Evolutionary conservation across 2,329 filamentous ascomycete species (phyloP).

Genomic region (Fusarium sp.): DNA sequence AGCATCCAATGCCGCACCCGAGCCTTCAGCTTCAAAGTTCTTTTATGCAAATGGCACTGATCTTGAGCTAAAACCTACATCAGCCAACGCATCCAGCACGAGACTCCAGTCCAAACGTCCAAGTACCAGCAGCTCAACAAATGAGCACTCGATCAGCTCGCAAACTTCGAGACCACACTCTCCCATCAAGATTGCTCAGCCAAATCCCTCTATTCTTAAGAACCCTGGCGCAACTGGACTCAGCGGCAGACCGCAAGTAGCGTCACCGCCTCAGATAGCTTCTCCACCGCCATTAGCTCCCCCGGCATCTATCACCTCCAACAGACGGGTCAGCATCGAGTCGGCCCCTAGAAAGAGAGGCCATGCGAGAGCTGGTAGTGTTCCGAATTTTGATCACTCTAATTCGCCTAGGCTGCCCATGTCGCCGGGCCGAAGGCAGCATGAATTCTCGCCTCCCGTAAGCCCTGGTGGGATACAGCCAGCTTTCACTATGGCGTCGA

Average conservation of each 20-base stretch:
- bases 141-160: constrained; percentile 32
- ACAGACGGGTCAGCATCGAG: constrained; percentile 58
- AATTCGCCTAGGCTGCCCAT: constrained; percentile 51
- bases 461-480: constrained; percentile 48
- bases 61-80: constrained; percentile 59
- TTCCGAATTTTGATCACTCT: constrained; percentile 52
- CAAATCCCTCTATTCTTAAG: constrained; percentile 38
- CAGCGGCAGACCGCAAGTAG: constrained; percentile 46
- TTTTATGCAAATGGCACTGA: constrained; percentile 76
- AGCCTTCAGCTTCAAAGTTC: constrained; percentile 69
- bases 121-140: constrained; percentile 47
- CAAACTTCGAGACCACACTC: constrained; percentile 60
- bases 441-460: constrained; percentile 53
- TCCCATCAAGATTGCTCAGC: constrained; percentile 57
- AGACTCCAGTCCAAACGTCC: constrained; percentile 56
- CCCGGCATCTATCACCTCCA: constrained; percentile 45
- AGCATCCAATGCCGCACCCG: constrained; percentile 50
- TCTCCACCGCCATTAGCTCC: constrained; percentile 54
- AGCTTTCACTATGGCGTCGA: constrained; percentile 64
- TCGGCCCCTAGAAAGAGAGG: constrained; percentile 50
- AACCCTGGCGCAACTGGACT: constrained; percentile 31
- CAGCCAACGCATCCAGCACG: constrained; percentile 59
- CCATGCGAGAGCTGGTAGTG: constrained; percentile 57
- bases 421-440: constrained; percentile 46
- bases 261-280: constrained; percentile 51